Evolutionary conservation across 768 basidiomycete genomes (phyloP), one percentile per base, ranked within the genome.

Genomic region (Rhodosporidiobolus odoratus): DNA sequence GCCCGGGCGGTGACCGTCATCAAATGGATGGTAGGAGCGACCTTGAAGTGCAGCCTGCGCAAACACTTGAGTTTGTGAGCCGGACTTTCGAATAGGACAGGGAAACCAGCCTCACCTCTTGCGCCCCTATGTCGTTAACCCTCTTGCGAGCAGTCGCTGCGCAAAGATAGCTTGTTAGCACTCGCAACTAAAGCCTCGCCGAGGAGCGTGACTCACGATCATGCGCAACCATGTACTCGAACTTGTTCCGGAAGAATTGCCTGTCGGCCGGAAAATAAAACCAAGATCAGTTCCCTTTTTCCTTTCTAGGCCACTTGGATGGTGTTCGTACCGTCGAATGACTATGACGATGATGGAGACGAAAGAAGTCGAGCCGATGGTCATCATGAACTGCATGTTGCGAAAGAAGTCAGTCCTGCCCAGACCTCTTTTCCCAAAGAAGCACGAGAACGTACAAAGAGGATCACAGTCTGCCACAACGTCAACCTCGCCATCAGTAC

Each of bases 281-380:
- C 35, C 27, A 57, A 45, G 15, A 43, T 68, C 53, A 66, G 65
- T n/a, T n/a, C n/a, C n/a, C n/a, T n/a, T n/a, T n/a, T n/a, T n/a
- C n/a, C n/a, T n/a, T n/a, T n/a, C n/a, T n/a, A n/a, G n/a, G n/a
- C n/a, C n/a, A n/a, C n/a, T n/a, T n/a, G n/a, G n/a, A n/a, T n/a
- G n/a, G n/a, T n/a, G n/a, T n/a, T n/a, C 16, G 72, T 58, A 89
- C 89, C 86, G 86, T 66, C 92, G 84, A 68, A 88, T 84, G 67
- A 87, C 85, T 35, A 95, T 90, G 79, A 90, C 89, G 67, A 91
- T 82, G 88, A 91, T 90, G 0, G 90, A 91, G 12, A 92, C 85
- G 21, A 87, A 76, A 47, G 91, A 85, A 87, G 91, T 61, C n/a
- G 57, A 71, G 7, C 62, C 69, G 25, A 69, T 41, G 3, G 37